These are phyloP conservation scores for Nannochloropsis gaditana DNA, from an alignment of 108 stramenopile species.

Conservation along the genomic window DNA sequence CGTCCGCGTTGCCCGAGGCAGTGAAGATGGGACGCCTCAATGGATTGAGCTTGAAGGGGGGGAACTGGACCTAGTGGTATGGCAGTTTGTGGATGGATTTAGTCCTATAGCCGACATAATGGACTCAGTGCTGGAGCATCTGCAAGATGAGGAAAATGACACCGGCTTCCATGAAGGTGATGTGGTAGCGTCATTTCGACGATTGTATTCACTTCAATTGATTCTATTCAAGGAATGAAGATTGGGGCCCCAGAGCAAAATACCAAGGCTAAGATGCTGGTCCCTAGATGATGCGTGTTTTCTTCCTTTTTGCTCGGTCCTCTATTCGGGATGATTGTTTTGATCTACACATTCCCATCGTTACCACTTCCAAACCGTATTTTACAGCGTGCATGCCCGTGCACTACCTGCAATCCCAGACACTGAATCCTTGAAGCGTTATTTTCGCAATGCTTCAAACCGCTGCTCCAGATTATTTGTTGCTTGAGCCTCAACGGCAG, in stretches of 20 bases:
- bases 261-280: too few relatives aligned
- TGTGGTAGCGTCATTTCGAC: neutral
- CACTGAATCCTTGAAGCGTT: neutral
- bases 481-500: slow-evolving; percentile 39
- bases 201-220: neutral
- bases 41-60: neutral
- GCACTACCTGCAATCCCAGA: too few relatives aligned
- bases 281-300: too few relatives aligned
- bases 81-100: neutral
- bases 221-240: neutral
- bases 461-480: slow-evolving; percentile 42
- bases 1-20: slow-evolving; percentile 13
- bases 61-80: neutral
- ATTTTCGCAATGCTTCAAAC: slow-evolving; percentile 51
- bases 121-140: neutral
- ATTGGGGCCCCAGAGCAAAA: too few relatives aligned
- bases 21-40: neutral
- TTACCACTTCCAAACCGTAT: too few relatives aligned
- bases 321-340: too few relatives aligned
- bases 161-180: neutral
- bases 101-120: neutral
- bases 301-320: too few relatives aligned
- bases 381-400: too few relatives aligned
- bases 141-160: neutral
- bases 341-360: too few relatives aligned